Evolutionary conservation across 106 monocot genomes (phyloP).

Genomic region (Platanthera guangdongensis): DNA sequence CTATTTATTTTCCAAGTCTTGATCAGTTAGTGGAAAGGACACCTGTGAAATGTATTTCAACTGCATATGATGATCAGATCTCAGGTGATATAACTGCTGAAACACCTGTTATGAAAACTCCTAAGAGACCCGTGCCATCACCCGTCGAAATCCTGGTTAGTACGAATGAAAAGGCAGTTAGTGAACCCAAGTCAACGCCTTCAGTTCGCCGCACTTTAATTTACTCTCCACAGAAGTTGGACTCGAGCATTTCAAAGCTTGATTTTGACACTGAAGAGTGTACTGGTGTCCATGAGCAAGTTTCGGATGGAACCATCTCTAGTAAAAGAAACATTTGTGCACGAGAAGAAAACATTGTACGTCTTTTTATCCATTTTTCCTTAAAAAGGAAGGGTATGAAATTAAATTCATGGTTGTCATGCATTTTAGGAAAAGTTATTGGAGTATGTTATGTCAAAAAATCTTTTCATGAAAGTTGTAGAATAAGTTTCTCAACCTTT

Average conservation of each 20-base stretch:
- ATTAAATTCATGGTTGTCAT: neutral
- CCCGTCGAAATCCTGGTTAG: slow-evolving; percentile 17
- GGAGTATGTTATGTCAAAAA: neutral
- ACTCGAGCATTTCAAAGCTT: slow-evolving; percentile 5
- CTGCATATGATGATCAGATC: slow-evolving; percentile 12
- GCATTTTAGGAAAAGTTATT: neutral
- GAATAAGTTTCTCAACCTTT: neutral
- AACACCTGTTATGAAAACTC: slow-evolving; percentile 50
- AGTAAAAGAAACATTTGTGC: slow-evolving; percentile 7
- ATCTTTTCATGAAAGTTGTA: neutral
- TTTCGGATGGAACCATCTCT: slow-evolving; percentile 1
- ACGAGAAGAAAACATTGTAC: slow-evolving; percentile 16
- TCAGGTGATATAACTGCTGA: slow-evolving; percentile 6
- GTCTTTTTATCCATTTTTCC: neutral
- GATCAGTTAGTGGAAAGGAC: too few species aligned
- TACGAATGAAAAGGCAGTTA: slow-evolving; percentile 9
- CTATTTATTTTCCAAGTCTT: slow-evolving; percentile 1
- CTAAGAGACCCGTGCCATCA: slow-evolving; percentile 34
- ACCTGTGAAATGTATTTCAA: too few species aligned
- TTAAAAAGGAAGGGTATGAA: neutral
- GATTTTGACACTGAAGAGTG: neutral
- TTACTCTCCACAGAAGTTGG: slow-evolving; percentile 24
- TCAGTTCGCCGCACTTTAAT: slow-evolving; percentile 45
- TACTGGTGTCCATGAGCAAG: neutral
- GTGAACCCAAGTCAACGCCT: slow-evolving; percentile 20